These are phyloP conservation scores for Furcasterigmium sp. DNA, from an alignment of 2,329 filamentous ascomycete species.

Conservation along the genomic window DNA sequence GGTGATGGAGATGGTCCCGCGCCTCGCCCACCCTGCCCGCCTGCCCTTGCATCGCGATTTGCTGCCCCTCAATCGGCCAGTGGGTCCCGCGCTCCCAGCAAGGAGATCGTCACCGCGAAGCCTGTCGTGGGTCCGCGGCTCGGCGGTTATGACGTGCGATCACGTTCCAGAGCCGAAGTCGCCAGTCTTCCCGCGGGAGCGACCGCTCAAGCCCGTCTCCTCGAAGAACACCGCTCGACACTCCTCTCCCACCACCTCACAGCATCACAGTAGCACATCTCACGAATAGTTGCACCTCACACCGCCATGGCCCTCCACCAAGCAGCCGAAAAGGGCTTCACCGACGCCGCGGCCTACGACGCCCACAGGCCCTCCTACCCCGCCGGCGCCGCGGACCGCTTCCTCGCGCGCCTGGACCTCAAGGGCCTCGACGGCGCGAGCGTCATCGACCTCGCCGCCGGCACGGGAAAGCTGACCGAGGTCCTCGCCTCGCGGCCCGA, in stretches of 20 bases:
- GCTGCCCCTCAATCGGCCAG: too few species aligned
- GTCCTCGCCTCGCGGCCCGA: conserved; percentile 53
- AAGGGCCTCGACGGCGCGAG: conserved; percentile 36
- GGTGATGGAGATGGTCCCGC: too few species aligned
- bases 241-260: not conserved
- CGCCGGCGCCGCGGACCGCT: conserved; percentile 46
- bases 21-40: too few species aligned
- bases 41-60: too few species aligned
- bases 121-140: too few species aligned
- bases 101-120: too few species aligned
- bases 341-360: conserved; percentile 61
- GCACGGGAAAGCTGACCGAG: conserved; percentile 68
- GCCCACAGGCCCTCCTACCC: conserved; percentile 64
- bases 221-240: not conserved
- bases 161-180: too few species aligned
- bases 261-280: not conserved
- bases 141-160: too few species aligned
- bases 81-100: too few species aligned
- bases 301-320: conserved; percentile 43
- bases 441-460: conserved; percentile 61
- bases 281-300: not conserved
- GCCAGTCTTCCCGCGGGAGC: too few species aligned
- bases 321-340: conserved; percentile 52
- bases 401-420: conserved; percentile 53
- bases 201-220: not conserved